These are phyloP conservation scores for Neoarthrinium moseri DNA, from an alignment of 2,329 filamentous ascomycete genomes.

Conservation along the genomic window DNA sequence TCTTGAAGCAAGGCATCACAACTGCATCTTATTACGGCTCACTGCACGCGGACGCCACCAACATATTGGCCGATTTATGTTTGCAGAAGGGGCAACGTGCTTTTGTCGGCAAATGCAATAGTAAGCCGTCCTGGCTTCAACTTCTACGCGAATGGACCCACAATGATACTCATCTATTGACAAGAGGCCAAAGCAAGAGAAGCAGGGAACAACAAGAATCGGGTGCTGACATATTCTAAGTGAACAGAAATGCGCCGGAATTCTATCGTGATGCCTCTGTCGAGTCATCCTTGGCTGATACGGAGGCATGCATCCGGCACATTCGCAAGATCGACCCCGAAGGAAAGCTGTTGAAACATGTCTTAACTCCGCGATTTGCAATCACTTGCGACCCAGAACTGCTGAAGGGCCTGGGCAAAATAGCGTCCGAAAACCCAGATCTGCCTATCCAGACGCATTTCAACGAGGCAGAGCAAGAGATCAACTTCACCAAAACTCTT, in stretches of 20 bases:
- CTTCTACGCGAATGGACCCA: no score
- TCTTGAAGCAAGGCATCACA: slow-evolving; percentile 61
- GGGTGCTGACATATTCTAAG: neutral
- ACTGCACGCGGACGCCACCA: slow-evolving; percentile 54
- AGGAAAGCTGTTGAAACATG: slow-evolving; percentile 42
- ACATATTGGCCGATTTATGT: slow-evolving; percentile 55
- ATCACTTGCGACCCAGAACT: slow-evolving; percentile 57
- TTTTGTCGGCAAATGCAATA: slow-evolving; percentile 62
- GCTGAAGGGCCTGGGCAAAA: slow-evolving; percentile 52
- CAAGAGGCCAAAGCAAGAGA: no score
- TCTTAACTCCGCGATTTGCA: slow-evolving; percentile 60
- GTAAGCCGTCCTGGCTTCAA: neutral
- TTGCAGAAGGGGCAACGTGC: slow-evolving; percentile 54
- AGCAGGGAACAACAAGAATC: no score
- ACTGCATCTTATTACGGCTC: slow-evolving; percentile 62
- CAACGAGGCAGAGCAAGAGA: slow-evolving; percentile 63
- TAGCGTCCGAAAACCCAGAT: slow-evolving; percentile 45
- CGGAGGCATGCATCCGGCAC: slow-evolving; percentile 46
- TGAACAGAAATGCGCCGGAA: slow-evolving; percentile 55
- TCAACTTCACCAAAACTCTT: slow-evolving; percentile 49
- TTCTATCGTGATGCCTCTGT: slow-evolving; percentile 49
- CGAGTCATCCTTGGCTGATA: slow-evolving; percentile 47
- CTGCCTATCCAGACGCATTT: slow-evolving; percentile 67
- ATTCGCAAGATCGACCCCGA: slow-evolving; percentile 44
- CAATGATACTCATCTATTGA: no score